Evolutionary conservation across 2,329 filamentous ascomycete species (phyloP).

Genomic region (Scopulariopsis brevicaulis): DNA sequence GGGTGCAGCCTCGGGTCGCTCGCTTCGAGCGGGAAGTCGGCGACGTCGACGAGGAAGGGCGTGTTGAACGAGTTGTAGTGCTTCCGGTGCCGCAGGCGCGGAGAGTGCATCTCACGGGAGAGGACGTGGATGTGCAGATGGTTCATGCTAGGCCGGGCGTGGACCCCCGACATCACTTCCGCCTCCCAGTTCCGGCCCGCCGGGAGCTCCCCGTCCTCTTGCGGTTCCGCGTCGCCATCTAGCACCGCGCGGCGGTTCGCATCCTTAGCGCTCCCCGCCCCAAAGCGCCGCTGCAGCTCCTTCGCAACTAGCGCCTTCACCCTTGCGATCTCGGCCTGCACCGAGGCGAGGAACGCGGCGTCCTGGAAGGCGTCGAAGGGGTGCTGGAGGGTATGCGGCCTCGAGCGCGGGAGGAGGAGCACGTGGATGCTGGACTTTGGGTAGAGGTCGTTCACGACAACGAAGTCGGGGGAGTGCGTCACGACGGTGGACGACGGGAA

Average conservation of each 20-base stretch:
- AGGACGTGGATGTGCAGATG: constrained; percentile 87
- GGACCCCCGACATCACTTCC: constrained; percentile 69
- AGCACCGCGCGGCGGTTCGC: constrained; percentile 54
- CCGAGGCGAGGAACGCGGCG: constrained; percentile 51
- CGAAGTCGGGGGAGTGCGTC: constrained; percentile 55
- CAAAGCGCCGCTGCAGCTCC: constrained; percentile 63
- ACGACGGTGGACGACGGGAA: constrained; percentile 52
- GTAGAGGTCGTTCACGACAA: constrained; percentile 71
- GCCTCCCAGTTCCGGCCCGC: constrained; percentile 64
- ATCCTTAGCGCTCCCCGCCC: constrained; percentile 51
- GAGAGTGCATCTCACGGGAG: constrained; percentile 65
- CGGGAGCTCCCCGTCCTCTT: constrained; percentile 42
- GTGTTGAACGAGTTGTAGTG: constrained; percentile 92
- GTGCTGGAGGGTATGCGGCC: constrained; percentile 47
- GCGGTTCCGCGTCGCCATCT: constrained; percentile 38
- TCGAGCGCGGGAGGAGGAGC: constrained; percentile 72
- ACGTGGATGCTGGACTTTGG: constrained; percentile 80
- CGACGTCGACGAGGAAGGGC: constrained; percentile 67
- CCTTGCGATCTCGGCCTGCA: constrained; percentile 47
- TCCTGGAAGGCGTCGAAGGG: constrained; percentile 68
- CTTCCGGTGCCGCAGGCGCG: constrained; percentile 63
- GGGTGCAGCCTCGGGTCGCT: constrained; percentile 54
- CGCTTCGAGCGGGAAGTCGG: constrained; percentile 63
- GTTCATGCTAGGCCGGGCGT: constrained; percentile 83
- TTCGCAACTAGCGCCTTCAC: constrained; percentile 57